Evolutionary conservation across 2,329 filamentous ascomycete species (phyloP).

Genomic region (Pyricularia pennisetigena): DNA sequence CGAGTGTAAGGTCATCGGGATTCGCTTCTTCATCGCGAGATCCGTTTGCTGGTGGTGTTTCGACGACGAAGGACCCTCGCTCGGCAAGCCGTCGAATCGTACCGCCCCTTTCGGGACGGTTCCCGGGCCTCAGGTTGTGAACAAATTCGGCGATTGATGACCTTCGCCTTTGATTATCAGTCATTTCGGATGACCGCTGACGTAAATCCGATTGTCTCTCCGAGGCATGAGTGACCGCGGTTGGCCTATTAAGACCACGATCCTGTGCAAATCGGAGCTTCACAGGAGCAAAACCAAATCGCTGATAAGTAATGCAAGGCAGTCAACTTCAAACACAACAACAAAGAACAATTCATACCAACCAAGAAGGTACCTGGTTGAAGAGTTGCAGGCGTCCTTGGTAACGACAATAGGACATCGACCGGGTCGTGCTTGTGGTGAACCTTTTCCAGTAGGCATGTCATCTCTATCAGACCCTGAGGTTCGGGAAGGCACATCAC

Average conservation of each 20-base stretch:
- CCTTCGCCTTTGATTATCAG: constrained; percentile 1
- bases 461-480: neutral
- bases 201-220: neutral
- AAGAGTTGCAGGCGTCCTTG: neutral
- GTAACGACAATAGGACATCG: neutral
- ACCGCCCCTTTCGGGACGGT: constrained; percentile 38
- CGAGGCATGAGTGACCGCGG: neutral
- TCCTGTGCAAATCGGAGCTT: neutral
- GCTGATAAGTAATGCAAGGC: neutral
- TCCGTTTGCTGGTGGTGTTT: neutral
- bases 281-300: neutral
- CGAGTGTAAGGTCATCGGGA: constrained; percentile 2
- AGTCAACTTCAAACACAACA: neutral
- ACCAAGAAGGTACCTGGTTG: neutral
- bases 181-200: neutral
- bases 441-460: neutral
- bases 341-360: neutral
- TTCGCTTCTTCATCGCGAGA: neutral
- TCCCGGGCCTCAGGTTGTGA: constrained; percentile 35
- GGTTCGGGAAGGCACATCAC: neutral
- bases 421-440: neutral
- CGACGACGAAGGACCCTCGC: neutral
- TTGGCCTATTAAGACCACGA: neutral
- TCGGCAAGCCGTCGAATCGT: constrained; percentile 23
- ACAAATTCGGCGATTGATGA: constrained; percentile 19